phyloP scores from a whole-genome alignment of 257 asterid genomes.

The Hygrophila difformis region DNA sequence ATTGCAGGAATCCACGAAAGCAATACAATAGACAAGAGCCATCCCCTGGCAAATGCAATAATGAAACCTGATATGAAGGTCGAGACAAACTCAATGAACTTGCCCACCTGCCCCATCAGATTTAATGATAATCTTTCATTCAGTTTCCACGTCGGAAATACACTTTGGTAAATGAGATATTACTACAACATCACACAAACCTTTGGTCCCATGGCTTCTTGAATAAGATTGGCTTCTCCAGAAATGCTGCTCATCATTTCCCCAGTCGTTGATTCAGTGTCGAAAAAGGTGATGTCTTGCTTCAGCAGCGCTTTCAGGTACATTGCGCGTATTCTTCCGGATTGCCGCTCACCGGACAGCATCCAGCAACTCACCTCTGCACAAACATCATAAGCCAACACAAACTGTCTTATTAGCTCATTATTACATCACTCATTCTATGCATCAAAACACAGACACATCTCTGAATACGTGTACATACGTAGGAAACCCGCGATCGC shows the following conservation, averaged over 20 bases:
- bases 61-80: slow-evolving; percentile 55
- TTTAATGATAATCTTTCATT: no score
- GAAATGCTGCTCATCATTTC: slow-evolving; percentile 45
- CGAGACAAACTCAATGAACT: slow-evolving; percentile 38
- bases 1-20: slow-evolving; percentile 39
- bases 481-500: slow-evolving; percentile 36
- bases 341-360: slow-evolving; percentile 49
- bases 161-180: no score
- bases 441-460: neutral
- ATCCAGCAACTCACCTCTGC: slow-evolving; percentile 58
- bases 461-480: slow-evolving; percentile 15
- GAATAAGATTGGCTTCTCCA: slow-evolving; percentile 40
- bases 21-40: slow-evolving; percentile 47
- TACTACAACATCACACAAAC: no score
- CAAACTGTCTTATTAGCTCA: no score
- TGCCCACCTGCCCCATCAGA: no score
- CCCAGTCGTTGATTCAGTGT: slow-evolving; percentile 42
- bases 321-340: slow-evolving; percentile 38
- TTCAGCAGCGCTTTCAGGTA: slow-evolving; percentile 45
- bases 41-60: slow-evolving; percentile 48
- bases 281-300: slow-evolving; percentile 49
- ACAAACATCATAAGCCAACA: neutral
- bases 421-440: no score
- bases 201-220: slow-evolving; percentile 32
- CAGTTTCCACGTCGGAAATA: slow-evolving; percentile 27